A percentile compares a stretch with the other conserved stretches of the same genome.
Evolutionary conservation across 257 asterid species (phyloP).

Genomic region (Solanum clarkiae): DNA sequence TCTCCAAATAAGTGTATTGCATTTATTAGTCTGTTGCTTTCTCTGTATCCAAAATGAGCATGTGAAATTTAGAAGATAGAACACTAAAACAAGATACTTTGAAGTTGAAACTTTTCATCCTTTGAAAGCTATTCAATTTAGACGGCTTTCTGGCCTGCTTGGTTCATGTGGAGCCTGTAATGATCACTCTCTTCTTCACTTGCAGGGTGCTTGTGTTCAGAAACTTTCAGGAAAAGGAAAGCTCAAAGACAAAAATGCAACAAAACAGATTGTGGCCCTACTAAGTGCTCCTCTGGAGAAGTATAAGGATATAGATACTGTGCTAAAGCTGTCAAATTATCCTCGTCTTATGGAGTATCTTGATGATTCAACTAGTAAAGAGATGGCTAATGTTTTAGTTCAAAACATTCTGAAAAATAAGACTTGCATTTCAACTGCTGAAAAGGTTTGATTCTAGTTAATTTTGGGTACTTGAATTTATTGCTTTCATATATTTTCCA

Average conservation of each 20-base stretch:
- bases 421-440: constrained; percentile 76
- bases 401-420: constrained; percentile 74
- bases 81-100: background rate
- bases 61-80: background rate
- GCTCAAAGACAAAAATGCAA: constrained; percentile 75
- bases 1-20: background rate
- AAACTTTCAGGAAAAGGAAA: constrained; percentile 80
- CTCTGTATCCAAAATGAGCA: background rate
- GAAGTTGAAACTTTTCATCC: background rate
- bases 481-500: background rate
- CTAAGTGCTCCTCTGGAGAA: constrained; percentile 93
- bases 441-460: constrained; percentile 45
- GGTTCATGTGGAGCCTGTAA: background rate
- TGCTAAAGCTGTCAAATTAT: constrained; percentile 79
- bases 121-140: background rate
- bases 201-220: constrained; percentile 82
- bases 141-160: background rate
- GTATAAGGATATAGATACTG: constrained; percentile 90
- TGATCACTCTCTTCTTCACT: background rate
- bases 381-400: constrained; percentile 88
- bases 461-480: background rate
- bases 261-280: constrained; percentile 85
- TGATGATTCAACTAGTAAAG: constrained; percentile 69
- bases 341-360: constrained; percentile 79
- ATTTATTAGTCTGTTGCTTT: background rate